phyloP scores from a whole-genome alignment of 257 asterid genomes.

The Solanum etuberosum region DNA sequence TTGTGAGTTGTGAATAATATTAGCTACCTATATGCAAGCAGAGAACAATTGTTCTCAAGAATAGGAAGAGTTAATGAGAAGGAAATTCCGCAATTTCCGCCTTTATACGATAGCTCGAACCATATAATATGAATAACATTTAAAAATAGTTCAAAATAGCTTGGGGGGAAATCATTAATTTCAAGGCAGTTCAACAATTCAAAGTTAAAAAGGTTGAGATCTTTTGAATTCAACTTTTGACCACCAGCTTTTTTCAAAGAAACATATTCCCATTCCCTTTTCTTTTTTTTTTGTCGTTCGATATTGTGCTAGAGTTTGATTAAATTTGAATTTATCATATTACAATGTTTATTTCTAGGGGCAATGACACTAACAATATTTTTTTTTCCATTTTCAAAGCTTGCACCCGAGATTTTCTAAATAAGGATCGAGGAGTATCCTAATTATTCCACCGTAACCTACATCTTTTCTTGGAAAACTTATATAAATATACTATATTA shows the following conservation, averaged over 20 bases:
- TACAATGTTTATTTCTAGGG: not conserved
- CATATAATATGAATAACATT: accelerated
- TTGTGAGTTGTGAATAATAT: no score
- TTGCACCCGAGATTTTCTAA: accelerated
- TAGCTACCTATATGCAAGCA: no score
- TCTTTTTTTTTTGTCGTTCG: no score
- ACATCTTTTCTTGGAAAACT: no score
- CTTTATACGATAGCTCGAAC: not conserved
- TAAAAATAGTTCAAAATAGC: not conserved
- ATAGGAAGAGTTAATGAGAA: no score
- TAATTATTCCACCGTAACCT: not conserved
- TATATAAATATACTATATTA: no score
- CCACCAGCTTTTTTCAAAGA: not conserved
- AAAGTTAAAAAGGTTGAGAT: not conserved
- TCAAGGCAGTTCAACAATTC: not conserved
- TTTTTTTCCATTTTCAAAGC: no score
- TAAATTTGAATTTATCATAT: not conserved
- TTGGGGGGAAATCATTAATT: not conserved
- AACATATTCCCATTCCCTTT: no score
- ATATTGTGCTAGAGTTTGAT: accelerated
- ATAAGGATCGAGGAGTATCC: not conserved
- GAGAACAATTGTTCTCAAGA: no score
- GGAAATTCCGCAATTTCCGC: no score
- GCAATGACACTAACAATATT: no score
- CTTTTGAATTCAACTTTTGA: not conserved